Conservation (phyloP, 352 stramenopile species). For the Globisporangium iwayamae region DNA sequence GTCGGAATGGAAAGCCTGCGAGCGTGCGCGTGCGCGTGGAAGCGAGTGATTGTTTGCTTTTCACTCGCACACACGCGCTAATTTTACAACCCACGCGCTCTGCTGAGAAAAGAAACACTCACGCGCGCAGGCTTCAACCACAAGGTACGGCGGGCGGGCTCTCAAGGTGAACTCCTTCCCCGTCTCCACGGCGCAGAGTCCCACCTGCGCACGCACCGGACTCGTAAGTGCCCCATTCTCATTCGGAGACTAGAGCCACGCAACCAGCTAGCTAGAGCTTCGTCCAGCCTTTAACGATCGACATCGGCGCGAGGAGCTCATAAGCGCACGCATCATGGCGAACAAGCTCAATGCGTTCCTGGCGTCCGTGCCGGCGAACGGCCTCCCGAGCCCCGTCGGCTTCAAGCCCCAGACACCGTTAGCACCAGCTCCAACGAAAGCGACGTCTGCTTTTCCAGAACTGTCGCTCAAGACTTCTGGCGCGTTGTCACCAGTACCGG, state of each 20-base stretch:
- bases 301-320: neutral
- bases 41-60: neutral
- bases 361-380: slow-evolving; percentile 62
- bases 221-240: neutral
- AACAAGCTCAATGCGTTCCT: slow-evolving; percentile 81
- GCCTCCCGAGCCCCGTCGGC: slow-evolving; percentile 28
- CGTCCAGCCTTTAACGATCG: neutral
- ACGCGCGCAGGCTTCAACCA: neutral
- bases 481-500: neutral
- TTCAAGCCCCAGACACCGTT: neutral
- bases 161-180: neutral
- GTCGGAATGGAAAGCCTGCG: too few species aligned
- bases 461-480: slow-evolving; percentile 21
- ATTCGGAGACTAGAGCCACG: neutral
- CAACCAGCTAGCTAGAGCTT: neutral
- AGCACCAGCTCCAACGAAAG: slow-evolving; percentile 10
- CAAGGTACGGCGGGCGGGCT: neutral
- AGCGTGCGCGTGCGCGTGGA: too few species aligned
- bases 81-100: neutral
- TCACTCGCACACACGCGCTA: neutral
- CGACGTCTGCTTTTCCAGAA: slow-evolving; percentile 23
- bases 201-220: neutral
- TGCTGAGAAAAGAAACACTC: neutral
- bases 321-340: slow-evolving; percentile 22
- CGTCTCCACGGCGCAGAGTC: neutral